Evolutionary conservation across 1,139 yeast species (phyloP).

Genomic region (Pneumocystis carinii): DNA sequence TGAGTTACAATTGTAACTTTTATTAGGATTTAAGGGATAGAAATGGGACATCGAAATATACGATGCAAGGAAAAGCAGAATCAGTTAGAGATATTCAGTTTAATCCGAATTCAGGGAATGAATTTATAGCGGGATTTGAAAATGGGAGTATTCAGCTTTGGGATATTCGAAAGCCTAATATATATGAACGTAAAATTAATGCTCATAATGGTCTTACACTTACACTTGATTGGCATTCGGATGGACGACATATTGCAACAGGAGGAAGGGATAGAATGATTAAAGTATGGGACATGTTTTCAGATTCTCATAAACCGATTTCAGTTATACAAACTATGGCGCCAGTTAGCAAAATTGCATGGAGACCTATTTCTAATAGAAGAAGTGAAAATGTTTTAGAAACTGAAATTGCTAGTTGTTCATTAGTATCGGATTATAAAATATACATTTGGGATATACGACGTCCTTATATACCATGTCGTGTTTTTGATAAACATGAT

Average conservation of each 20-base stretch:
- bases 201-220: slow-evolving; percentile 90
- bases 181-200: slow-evolving; percentile 52
- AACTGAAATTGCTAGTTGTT: slow-evolving; percentile 56
- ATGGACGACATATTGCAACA: slow-evolving; percentile 62
- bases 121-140: slow-evolving; percentile 66
- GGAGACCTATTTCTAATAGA: slow-evolving; percentile 30
- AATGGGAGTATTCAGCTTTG: slow-evolving; percentile 75
- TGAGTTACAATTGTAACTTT: slow-evolving; percentile 35
- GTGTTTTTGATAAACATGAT: slow-evolving; percentile 41
- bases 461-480: slow-evolving; percentile 61
- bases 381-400: slow-evolving; percentile 18
- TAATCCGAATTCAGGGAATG: slow-evolving; percentile 29
- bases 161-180: slow-evolving; percentile 46
- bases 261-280: slow-evolving; percentile 86
- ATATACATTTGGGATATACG: slow-evolving; percentile 59
- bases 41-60: slow-evolving; percentile 17
- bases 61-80: slow-evolving; percentile 35
- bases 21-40: slow-evolving; percentile 15
- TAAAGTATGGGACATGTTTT: slow-evolving; percentile 58
- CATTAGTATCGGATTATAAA: slow-evolving; percentile 53
- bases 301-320: slow-evolving; percentile 44
- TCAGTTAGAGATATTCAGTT: slow-evolving; percentile 31
- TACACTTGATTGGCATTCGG: slow-evolving; percentile 79
- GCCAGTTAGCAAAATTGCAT: slow-evolving; percentile 55
- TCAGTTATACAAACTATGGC: slow-evolving; percentile 61